Evolutionary conservation across 2,329 filamentous ascomycete genomes (phyloP), one percentile per base, ranked within the genome.

Genomic region (Colletotrichum trifolii): DNA sequence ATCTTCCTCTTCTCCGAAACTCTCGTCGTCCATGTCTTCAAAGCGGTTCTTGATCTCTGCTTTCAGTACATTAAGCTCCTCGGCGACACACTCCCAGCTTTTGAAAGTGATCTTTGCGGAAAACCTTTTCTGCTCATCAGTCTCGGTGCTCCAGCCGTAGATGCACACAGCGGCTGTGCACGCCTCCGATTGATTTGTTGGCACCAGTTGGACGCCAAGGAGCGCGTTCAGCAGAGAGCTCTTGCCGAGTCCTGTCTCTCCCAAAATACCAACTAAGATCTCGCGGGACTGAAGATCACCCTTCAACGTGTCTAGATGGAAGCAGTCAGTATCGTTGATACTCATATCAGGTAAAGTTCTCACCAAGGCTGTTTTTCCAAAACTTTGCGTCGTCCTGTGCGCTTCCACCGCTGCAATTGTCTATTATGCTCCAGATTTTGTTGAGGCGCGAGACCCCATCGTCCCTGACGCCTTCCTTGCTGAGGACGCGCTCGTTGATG

Each of bases 91-190:
- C 5, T 64, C 59, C 12, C 11, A 46, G 5, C 45, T 55, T 52
- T 71, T 71, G 54, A 68, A 69, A 3, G 48, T 43, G 11, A 70
- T 39, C 2, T 15, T 46, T 2, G 64, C 69, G 1, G 4, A 8
- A 4, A 61, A 68, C 1, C 7, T 35, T 11, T 52, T 53, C 4
- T 34, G 33, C 10, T 40, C 36, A 2, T 52, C 34, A 3, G 10
- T 6, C 6, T 50, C 48, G 1, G n/a, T 3, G 10, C 63, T 66
- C 38, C 60, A 67, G 0, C 34, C 33, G 35, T 66, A 71, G 5
- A 69, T 60, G n/a, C 66, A 70, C 3, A 68, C 58, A 0, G 69
- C 57, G 0, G 69, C 68, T 0, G 69, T 71, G 42, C 69, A 71
- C 0, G 69, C 69, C 2, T 68, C 69, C 2, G 25, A 50, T 6